phyloP scores from a whole-genome alignment of 495 filamentous ascomycete genomes.

The Haplographium delicatum region DNA sequence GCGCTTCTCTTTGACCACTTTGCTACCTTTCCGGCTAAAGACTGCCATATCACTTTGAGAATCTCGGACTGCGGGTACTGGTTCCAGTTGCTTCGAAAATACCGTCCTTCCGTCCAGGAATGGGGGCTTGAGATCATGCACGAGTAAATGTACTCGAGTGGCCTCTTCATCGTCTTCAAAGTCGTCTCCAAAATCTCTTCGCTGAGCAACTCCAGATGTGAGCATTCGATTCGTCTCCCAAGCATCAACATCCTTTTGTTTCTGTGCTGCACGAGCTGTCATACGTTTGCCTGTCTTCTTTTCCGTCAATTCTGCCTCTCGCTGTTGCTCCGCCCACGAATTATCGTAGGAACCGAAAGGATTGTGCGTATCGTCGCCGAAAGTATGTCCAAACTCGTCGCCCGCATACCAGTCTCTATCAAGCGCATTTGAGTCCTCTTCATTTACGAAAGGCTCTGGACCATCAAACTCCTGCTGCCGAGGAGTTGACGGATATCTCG shows the following conservation, averaged over 20 bases:
- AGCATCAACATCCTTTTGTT: slow-evolving; percentile 90
- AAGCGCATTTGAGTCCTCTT: slow-evolving; percentile 54
- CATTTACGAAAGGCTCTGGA: slow-evolving; percentile 42
- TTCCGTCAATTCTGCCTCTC: slow-evolving; percentile 63
- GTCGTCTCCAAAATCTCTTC: slow-evolving; percentile 71
- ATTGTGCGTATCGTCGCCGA: slow-evolving; percentile 72
- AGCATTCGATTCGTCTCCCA: slow-evolving; percentile 99
- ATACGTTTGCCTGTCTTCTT: slow-evolving; percentile 67
- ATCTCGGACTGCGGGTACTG: slow-evolving; percentile 87
- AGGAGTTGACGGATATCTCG: slow-evolving; percentile 40
- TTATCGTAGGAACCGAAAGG: slow-evolving; percentile 62
- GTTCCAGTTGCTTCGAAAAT: slow-evolving; percentile 96
- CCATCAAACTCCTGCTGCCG: slow-evolving; percentile 47
- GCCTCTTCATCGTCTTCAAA: slow-evolving; percentile 90
- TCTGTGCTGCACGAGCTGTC: slow-evolving; percentile 69
- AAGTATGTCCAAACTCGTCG: slow-evolving; percentile 70
- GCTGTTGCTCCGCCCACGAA: slow-evolving; percentile 65
- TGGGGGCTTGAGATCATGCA: slow-evolving; percentile 91
- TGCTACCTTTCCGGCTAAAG: slow-evolving; percentile 93
- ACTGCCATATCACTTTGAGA: slow-evolving; percentile 99
- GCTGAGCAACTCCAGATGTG: slow-evolving; percentile 89
- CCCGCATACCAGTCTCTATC: slow-evolving; percentile 85
- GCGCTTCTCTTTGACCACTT: slow-evolving; percentile 82
- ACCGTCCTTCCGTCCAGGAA: slow-evolving; percentile 93
- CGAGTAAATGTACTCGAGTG: slow-evolving; percentile 83